A percentile compares a stretch with the other conserved stretches of the same genome.
These are phyloP conservation scores for Catenaria anguillulae DNA, from an alignment of 371 early-diverging fungal genomes.

Conservation along the genomic window DNA sequence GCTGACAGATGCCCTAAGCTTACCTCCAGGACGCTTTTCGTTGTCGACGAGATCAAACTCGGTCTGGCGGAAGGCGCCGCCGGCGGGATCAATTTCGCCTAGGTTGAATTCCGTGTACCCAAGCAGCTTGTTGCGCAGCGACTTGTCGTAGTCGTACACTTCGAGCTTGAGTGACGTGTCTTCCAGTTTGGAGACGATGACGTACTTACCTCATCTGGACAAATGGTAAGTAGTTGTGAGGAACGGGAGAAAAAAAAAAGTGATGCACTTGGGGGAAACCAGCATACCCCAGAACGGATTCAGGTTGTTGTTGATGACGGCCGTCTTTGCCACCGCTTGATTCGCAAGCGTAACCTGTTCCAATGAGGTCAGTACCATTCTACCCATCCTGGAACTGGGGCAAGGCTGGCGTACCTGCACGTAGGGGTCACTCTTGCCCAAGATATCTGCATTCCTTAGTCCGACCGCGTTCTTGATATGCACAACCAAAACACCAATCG, in stretches of 20 bases:
- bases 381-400: background rate
- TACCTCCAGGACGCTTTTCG: background rate
- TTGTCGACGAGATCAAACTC: background rate
- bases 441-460: slow-evolving; percentile 56
- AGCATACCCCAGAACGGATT: slow-evolving; percentile 1
- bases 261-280: too few species aligned
- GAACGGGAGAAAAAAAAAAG: too few species aligned
- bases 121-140: background rate
- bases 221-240: too few species aligned
- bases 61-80: background rate
- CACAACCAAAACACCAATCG: slow-evolving; percentile 75
- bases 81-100: background rate
- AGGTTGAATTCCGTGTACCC: background rate
- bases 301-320: background rate
- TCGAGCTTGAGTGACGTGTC: background rate
- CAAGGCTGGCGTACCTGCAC: background rate
- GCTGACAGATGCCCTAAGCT: background rate
- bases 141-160: slow-evolving; percentile 2
- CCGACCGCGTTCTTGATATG: slow-evolving; percentile 56
- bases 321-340: background rate
- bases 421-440: slow-evolving; percentile 32
- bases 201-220: too few species aligned
- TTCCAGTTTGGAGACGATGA: background rate
- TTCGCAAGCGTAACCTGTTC: slow-evolving; percentile 14
- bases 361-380: too few species aligned